Evolutionary conservation across 208 protist species (phyloP).

Genomic region (Leishmania martiniquensis): DNA sequence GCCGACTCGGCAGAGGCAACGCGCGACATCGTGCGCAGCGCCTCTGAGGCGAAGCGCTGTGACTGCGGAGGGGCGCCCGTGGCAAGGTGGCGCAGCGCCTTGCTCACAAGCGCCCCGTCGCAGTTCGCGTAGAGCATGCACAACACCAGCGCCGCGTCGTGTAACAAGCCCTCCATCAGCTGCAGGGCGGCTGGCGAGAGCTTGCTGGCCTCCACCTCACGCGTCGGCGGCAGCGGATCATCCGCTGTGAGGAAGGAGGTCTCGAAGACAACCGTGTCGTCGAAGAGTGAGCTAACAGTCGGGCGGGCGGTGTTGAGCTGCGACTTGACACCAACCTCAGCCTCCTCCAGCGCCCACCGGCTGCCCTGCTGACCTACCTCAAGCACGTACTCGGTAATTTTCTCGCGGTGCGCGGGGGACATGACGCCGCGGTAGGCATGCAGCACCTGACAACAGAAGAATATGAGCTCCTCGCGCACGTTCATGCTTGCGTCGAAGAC

Average conservation of each 20-base stretch:
- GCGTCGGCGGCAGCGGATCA: conserved; percentile 41
- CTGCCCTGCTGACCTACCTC: conserved; percentile 41
- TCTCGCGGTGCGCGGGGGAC: conserved; percentile 24
- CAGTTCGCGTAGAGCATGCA: conserved; percentile 70
- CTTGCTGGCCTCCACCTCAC: conserved; percentile 26
- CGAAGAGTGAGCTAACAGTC: conserved; percentile 80
- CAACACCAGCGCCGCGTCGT: conserved; percentile 84
- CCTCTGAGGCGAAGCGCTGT: conserved; percentile 74
- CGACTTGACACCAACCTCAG: conserved; percentile 79
- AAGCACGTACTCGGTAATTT: conserved; percentile 58
- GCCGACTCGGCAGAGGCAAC: conserved; percentile 66
- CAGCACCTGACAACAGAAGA: conserved; percentile 78
- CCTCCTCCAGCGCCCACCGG: conserved; percentile 71
- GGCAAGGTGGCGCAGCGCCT: conserved; percentile 51
- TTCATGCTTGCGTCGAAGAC: conserved; percentile 87
- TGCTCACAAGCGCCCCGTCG: conserved; percentile 63
- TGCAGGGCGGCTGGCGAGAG: conserved; percentile 28
- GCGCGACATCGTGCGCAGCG: conserved; percentile 80
- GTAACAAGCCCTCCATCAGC: conserved; percentile 68
- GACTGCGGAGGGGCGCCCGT: conserved; percentile 54
- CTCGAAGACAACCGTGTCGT: conserved; percentile 71
- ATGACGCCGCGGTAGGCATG: conserved; percentile 62
- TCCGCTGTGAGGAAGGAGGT: conserved; percentile 53
- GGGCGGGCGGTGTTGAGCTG: conserved; percentile 74
- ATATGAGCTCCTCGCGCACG: conserved; percentile 88